Percentiles rank a stretch among this genome's conserved stretches.
phyloP scores from a whole-genome alignment of 768 basidiomycete genomes.

The Crepidotus variabilis region DNA sequence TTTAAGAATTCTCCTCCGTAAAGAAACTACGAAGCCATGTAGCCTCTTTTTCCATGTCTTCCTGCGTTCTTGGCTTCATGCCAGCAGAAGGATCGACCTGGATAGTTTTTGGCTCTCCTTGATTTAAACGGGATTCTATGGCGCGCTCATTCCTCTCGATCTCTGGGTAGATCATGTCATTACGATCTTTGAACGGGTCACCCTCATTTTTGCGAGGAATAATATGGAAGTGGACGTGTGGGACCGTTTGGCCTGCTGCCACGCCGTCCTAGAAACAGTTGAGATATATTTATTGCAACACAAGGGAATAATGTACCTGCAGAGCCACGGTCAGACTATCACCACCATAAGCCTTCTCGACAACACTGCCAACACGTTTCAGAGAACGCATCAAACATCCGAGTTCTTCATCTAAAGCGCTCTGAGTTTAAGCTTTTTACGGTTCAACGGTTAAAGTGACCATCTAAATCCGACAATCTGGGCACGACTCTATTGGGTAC shows the following conservation, averaged over 20 bases:
- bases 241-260: slow-evolving; percentile 75
- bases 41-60: slow-evolving; percentile 84
- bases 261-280: slow-evolving; percentile 63
- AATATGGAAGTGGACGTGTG: slow-evolving; percentile 96
- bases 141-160: slow-evolving; percentile 63
- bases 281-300: background rate
- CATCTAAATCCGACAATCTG: slow-evolving; percentile 53
- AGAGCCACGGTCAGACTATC: slow-evolving; percentile 86
- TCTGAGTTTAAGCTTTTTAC: background rate
- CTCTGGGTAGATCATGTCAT: slow-evolving; percentile 77
- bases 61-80: slow-evolving; percentile 52
- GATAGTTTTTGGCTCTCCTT: slow-evolving; percentile 29
- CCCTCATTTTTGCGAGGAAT: slow-evolving; percentile 74
- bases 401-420: slow-evolving; percentile 54
- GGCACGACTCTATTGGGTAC: slow-evolving; percentile 52
- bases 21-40: slow-evolving; percentile 63
- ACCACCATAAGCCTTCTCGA: slow-evolving; percentile 80
- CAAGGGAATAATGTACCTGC: slow-evolving; percentile 51
- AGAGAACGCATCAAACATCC: slow-evolving; percentile 77
- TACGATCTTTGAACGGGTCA: slow-evolving; percentile 59
- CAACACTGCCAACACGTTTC: slow-evolving; percentile 70
- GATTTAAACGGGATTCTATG: slow-evolving; percentile 37
- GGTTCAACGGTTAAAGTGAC: slow-evolving; percentile 18
- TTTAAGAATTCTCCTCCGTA: slow-evolving; percentile 3
- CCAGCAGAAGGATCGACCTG: slow-evolving; percentile 71